These are phyloP conservation scores for Panaeolus papilionaceus DNA, from an alignment of 768 basidiomycete species.

Conservation along the genomic window DNA sequence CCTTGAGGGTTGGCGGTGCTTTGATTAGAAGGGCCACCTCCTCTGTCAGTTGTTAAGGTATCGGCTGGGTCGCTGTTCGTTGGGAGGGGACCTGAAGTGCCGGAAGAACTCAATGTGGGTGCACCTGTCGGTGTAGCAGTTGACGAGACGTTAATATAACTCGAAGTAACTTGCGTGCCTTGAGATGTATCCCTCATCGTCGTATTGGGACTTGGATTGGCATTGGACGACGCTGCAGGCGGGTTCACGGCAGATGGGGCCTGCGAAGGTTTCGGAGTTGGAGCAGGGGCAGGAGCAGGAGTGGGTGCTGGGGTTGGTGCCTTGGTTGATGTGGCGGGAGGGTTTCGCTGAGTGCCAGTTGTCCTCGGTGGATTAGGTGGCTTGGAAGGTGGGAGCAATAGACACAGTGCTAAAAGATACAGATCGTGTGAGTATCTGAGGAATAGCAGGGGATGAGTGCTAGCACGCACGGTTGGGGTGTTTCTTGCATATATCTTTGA, in stretches of 20 bases:
- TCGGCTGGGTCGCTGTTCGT: background rate
- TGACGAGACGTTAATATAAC: background rate
- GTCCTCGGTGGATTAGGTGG: background rate
- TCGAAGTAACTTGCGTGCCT: background rate
- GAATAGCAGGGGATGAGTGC: background rate
- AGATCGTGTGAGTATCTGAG: background rate
- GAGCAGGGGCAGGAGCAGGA: slow-evolving; percentile 6
- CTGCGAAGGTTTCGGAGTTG: background rate
- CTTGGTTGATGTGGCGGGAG: background rate
- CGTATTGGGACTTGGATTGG: background rate
- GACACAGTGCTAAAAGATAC: background rate
- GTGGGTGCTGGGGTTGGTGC: slow-evolving; percentile 3
- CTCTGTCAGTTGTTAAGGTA: background rate
- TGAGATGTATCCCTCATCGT: background rate
- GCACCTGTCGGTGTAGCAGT: background rate
- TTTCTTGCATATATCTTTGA: background rate
- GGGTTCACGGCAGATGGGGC: background rate
- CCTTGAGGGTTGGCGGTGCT: background rate
- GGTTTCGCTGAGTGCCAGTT: background rate
- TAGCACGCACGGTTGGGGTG: background rate
- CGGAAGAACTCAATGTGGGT: background rate
- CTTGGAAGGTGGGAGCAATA: background rate
- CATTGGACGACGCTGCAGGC: slow-evolving; percentile 1
- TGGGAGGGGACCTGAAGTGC: background rate
- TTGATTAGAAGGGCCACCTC: background rate